phyloP scores from a whole-genome alignment of 306 rosid species.

The Delonix regia region DNA sequence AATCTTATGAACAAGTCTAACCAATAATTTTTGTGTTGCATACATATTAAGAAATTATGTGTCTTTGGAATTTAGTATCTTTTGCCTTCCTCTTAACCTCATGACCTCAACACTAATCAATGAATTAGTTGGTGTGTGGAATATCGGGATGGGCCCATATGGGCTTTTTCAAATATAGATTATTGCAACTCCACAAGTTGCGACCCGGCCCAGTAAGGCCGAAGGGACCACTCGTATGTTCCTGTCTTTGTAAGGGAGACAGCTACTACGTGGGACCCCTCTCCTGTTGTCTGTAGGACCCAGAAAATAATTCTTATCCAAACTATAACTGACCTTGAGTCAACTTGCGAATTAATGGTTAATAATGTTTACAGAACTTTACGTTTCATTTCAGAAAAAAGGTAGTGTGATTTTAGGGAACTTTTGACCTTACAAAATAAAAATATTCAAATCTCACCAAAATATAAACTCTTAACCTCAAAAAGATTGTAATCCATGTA shows the following conservation, averaged over 20 bases:
- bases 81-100: constrained; percentile 10
- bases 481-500: too few species aligned
- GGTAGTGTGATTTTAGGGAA: too few species aligned
- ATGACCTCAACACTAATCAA: constrained; percentile 3
- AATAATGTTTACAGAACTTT: too few species aligned
- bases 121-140: background rate
- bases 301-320: too few species aligned
- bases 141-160: constrained; percentile 19
- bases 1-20: constrained; percentile 19
- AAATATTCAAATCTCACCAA: too few species aligned
- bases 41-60: constrained; percentile 12
- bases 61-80: constrained; percentile 26
- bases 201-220: constrained; percentile 33
- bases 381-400: too few species aligned
- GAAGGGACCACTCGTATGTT: background rate
- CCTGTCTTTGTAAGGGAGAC: constrained; percentile 32
- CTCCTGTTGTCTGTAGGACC: too few species aligned
- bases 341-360: too few species aligned
- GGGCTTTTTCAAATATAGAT: background rate
- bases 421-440: too few species aligned
- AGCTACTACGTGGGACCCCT: constrained; percentile 27
- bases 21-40: background rate
- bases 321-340: too few species aligned
- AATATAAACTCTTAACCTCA: too few species aligned
- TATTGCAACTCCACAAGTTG: constrained; percentile 1